Evolutionary conservation across 306 rosid genomes (phyloP).

Genomic region (Acacia melanoxylon): DNA sequence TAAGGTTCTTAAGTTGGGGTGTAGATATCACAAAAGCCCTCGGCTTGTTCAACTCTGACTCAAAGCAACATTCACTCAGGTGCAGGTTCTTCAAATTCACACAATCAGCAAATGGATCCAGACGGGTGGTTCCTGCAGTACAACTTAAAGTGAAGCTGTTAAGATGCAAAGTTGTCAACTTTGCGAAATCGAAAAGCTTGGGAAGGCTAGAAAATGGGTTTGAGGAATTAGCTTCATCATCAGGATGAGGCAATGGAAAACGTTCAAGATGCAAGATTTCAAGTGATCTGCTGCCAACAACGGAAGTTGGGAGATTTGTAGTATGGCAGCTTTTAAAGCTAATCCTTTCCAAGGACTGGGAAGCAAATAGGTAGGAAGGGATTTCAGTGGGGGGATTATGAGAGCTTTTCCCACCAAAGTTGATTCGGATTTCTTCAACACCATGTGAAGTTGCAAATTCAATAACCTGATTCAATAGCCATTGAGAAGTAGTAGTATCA

Average conservation of each 20-base stretch:
- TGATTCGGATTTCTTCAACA: constrained; percentile 44
- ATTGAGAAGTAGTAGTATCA: constrained; percentile 15
- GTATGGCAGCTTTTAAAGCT: constrained; percentile 45
- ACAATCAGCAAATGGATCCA: constrained; percentile 38
- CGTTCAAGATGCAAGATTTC: constrained; percentile 41
- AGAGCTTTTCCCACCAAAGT: constrained; percentile 26
- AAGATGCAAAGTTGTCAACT: constrained; percentile 45
- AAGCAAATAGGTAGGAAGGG: constrained; percentile 34
- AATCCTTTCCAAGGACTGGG: constrained; percentile 42
- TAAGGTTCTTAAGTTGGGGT: constrained; percentile 40
- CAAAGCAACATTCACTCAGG: constrained; percentile 36
- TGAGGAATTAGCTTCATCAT: neutral
- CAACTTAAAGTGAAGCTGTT: constrained; percentile 36
- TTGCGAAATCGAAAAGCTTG: constrained; percentile 36
- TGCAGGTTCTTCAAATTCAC: constrained; percentile 45
- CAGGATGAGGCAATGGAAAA: constrained; percentile 33
- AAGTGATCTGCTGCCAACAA: constrained; percentile 29
- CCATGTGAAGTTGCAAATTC: constrained; percentile 37
- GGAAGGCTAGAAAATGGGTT: constrained; percentile 35
- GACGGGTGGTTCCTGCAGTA: constrained; percentile 22
- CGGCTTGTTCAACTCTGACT: constrained; percentile 37
- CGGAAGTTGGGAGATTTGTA: constrained; percentile 26
- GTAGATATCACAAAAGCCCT: constrained; percentile 46
- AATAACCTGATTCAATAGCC: constrained; percentile 44
- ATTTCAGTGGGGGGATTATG: constrained; percentile 46